Percentiles rank a stretch among this genome's conserved stretches.
These are phyloP conservation scores for Mortierella sp. DNA, from an alignment of 371 early-diverging fungal species.

Conservation along the genomic window DNA sequence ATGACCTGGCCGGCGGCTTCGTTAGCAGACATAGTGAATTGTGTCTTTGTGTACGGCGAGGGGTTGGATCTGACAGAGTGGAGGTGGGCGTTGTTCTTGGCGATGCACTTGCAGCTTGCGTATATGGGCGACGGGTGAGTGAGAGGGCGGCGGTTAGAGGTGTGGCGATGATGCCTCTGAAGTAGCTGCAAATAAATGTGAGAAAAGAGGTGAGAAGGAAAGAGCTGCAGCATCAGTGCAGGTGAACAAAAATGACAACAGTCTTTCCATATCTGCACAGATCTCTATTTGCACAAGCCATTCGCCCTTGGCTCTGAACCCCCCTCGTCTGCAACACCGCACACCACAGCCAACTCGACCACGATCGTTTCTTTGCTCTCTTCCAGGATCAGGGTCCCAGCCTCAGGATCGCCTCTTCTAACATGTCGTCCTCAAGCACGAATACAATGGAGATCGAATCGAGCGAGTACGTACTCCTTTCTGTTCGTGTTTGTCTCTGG, in stretches of 20 bases:
- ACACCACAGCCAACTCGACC: too few relatives aligned
- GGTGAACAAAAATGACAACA: background rate
- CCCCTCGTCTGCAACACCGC: too few relatives aligned
- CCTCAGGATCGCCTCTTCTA: background rate
- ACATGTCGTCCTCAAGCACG: slow-evolving; percentile 23
- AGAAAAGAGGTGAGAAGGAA: background rate
- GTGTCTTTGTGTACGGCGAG: background rate
- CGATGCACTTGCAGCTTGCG: too few relatives aligned
- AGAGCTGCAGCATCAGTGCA: too few relatives aligned
- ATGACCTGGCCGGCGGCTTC: slow-evolving; percentile 33
- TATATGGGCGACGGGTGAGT: too few relatives aligned
- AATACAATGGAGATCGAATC: slow-evolving; percentile 73
- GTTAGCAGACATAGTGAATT: slow-evolving; percentile 26
- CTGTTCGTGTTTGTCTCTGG: background rate
- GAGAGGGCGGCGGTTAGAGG: too few relatives aligned
- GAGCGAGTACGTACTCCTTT: slow-evolving; percentile 62
- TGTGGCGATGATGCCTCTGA: too few relatives aligned
- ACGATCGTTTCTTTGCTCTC: background rate
- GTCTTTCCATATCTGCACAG: slow-evolving; percentile 13
- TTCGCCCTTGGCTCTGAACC: too few relatives aligned
- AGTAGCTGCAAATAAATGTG: background rate
- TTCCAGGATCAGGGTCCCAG: background rate
- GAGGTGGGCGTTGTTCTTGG: slow-evolving; percentile 1
- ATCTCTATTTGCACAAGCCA: slow-evolving; percentile 13
- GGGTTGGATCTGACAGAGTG: background rate